A percentile compares a stretch with the other conserved stretches of the same genome.
phyloP scores from a whole-genome alignment of 1,284 basidiomycete genomes.

The Ustilago tritici region DNA sequence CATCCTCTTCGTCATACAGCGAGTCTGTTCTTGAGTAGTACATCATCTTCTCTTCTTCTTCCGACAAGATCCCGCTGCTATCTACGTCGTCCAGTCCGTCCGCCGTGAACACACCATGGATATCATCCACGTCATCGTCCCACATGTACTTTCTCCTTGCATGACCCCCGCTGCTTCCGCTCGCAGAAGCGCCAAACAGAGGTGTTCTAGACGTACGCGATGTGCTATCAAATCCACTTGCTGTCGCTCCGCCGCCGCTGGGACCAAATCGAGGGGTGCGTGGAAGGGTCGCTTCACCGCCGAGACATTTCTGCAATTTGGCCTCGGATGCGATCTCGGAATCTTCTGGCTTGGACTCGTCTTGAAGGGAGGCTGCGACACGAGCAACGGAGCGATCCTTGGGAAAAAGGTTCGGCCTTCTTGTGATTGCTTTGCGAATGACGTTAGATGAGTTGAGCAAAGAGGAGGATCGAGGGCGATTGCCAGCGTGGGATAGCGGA shows the following conservation, averaged over 20 bases:
- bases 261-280: constrained; percentile 40
- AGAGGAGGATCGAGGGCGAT: constrained; percentile 33
- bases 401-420: constrained; percentile 45
- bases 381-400: constrained; percentile 56
- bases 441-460: constrained; percentile 35
- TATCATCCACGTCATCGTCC: constrained; percentile 55
- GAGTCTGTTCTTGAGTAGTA: constrained; percentile 45
- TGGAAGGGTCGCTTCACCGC: constrained; percentile 43
- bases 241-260: constrained; percentile 5
- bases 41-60: constrained; percentile 48
- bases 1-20: constrained; percentile 33
- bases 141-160: constrained; percentile 44
- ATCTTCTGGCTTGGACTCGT: constrained; percentile 59
- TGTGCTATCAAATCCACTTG: not conserved
- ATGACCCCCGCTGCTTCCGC: constrained; percentile 7
- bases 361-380: constrained; percentile 62
- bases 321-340: constrained; percentile 67
- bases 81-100: constrained; percentile 40
- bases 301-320: constrained; percentile 60
- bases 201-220: constrained; percentile 28
- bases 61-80: constrained; percentile 33
- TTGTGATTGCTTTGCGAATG: constrained; percentile 37
- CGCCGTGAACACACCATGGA: constrained; percentile 38
- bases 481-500: constrained; percentile 20
- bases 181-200: constrained; percentile 22